Conservation (phyloP, 2,329 filamentous ascomycete species). For the Leptographium radiaticola region DNA sequence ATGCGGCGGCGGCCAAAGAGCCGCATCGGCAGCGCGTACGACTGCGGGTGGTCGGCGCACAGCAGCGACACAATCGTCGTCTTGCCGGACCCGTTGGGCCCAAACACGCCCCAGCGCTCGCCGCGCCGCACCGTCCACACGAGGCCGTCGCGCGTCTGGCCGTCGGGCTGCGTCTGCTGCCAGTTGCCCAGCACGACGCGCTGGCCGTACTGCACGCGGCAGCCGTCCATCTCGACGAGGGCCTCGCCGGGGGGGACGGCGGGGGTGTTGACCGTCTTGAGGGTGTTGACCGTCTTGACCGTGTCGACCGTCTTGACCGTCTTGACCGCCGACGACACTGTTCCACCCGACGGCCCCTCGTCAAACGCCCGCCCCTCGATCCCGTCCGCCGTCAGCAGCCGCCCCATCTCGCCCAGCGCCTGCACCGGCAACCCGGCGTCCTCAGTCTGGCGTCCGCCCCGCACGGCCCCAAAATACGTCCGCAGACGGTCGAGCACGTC, state of each 20-base stretch:
- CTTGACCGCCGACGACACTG: constrained; percentile 5
- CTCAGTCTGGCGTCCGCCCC: constrained; percentile 27
- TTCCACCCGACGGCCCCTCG: too few relatives aligned
- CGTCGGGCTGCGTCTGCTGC: constrained; percentile 45
- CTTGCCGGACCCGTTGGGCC: constrained; percentile 89
- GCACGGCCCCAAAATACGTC: constrained; percentile 33
- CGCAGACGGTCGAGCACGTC: constrained; percentile 43
- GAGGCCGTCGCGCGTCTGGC: constrained; percentile 45
- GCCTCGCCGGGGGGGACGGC: constrained; percentile 31
- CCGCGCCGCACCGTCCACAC: constrained; percentile 74
- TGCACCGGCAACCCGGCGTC: constrained; percentile 35
- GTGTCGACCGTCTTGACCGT: neutral
- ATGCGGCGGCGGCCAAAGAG: constrained; percentile 75
- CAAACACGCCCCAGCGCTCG: constrained; percentile 85
- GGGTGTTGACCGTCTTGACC: neutral
- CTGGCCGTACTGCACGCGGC: constrained; percentile 65
- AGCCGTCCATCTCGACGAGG: constrained; percentile 77
- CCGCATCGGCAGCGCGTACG: constrained; percentile 77
- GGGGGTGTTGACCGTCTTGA: neutral
- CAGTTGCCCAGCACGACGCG: constrained; percentile 73
- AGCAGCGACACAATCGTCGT: constrained; percentile 88
- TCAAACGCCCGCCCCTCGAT: constrained; percentile 24
- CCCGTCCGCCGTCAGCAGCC: constrained; percentile 27
- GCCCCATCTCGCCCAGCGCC: constrained; percentile 36
- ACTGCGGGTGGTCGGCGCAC: constrained; percentile 89